A percentile compares a stretch with the other conserved stretches of the same genome.
These are phyloP conservation scores for Dichotomocladium elegans DNA, from an alignment of 371 early-diverging fungal genomes.

Conservation along the genomic window DNA sequence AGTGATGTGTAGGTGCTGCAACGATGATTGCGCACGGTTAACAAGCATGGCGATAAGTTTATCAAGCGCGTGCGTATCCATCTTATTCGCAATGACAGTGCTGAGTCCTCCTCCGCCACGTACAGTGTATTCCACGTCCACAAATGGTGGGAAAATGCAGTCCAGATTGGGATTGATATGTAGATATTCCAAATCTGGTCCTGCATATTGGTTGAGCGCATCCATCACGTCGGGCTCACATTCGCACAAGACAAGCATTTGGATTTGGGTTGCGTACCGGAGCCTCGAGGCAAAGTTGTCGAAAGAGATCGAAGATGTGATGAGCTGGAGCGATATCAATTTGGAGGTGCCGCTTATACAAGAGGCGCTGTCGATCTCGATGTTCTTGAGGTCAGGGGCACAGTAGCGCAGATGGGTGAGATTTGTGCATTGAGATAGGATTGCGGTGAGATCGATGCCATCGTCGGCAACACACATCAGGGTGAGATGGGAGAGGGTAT, in stretches of 20 bases:
- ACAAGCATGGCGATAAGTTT: background rate
- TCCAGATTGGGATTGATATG: background rate
- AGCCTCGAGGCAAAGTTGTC: background rate
- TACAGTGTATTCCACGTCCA: background rate
- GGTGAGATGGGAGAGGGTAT: background rate
- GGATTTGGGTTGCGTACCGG: background rate
- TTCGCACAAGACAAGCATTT: background rate
- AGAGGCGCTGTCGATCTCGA: background rate
- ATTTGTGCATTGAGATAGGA: background rate
- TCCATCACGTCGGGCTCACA: background rate
- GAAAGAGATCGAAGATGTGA: background rate
- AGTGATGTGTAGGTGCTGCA: background rate
- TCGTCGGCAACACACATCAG: background rate
- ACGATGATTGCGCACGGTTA: background rate
- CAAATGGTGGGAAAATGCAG: background rate
- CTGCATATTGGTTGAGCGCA: background rate
- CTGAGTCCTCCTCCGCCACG: background rate
- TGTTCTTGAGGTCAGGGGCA: background rate
- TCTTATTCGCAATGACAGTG: background rate
- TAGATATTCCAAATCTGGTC: background rate
- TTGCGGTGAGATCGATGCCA: background rate
- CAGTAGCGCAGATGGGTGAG: background rate
- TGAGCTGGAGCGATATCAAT: background rate
- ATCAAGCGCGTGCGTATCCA: background rate
- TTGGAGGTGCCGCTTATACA: background rate